Evolutionary conservation across 2,329 filamentous ascomycete species (phyloP), one percentile per base, ranked within the genome.

Genomic region (Aspergillus proliferans): DNA sequence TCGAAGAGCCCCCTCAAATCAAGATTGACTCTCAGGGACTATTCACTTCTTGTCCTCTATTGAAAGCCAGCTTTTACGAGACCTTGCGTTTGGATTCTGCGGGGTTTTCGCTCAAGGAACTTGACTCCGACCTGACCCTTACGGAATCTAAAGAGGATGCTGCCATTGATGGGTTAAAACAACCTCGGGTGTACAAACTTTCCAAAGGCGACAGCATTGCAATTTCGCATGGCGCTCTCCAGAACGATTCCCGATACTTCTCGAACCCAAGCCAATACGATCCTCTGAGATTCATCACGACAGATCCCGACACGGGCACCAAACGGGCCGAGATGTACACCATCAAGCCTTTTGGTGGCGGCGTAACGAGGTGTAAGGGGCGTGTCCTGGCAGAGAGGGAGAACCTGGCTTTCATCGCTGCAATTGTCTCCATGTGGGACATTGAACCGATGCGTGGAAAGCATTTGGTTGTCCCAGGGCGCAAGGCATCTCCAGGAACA

Each of bases 391-490:
- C 75, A 2, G 73, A 80, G 56, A 69, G 73, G 43, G 71, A 77
- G 57, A 71, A 75, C 15, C 55, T 83, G 40, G 63, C 74, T 21
- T 75, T 80, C 41, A 71, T 73, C 1, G 78, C 79, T 14, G 72
- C 74, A 1, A 71, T 83, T 19, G 58, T 83, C 18, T 67, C 72
- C 5, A 70, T 80, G 57, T 84, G 80, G 79, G 76, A 83, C 40
- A 74, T 83, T 49, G 67, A 76, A 47, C 71, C 77, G 0, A 70
- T 66, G 0, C 63, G 62, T 43, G 70, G 71, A 14, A 66, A 65
- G 6, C 66, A 64, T 0, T 81, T 80, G 74, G 68, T 68, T 15
- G 68, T 83, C 40, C 82, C 82, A 0, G 67, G 64, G 38, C 71
- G 73, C 58, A 70, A 60, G 57, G 73, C 70, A 53, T 75, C 74